phyloP scores from a whole-genome alignment of 2,329 filamentous ascomycete genomes.

The Exophiala phaeomuriformis region DNA sequence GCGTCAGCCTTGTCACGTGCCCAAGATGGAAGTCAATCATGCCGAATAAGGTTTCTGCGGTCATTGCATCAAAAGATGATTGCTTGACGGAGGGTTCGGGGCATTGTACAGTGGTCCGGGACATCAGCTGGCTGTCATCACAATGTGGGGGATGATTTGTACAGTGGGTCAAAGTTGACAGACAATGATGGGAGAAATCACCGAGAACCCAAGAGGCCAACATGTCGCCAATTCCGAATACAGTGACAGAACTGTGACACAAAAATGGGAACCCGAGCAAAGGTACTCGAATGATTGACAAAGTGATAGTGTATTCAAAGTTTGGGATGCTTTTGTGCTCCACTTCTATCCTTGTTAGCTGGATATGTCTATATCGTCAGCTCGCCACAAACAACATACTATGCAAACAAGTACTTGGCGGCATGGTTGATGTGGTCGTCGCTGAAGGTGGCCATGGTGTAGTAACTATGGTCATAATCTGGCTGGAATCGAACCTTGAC shows the following conservation, averaged over 20 bases:
- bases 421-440: conserved; percentile 88
- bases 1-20: background rate
- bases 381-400: conserved; percentile 36
- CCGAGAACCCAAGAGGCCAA: no score
- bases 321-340: conserved; percentile 21
- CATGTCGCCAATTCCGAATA: no score
- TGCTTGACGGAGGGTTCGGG: no score
- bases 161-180: no score
- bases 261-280: background rate
- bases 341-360: conserved; percentile 27
- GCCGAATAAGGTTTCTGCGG: no score
- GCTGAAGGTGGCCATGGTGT: conserved; percentile 84
- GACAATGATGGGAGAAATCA: no score
- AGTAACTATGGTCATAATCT: conserved; percentile 97
- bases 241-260: background rate
- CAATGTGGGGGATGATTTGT: no score
- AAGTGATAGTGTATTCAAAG: conserved; percentile 27
- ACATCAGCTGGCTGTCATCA: no score
- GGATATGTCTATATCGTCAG: background rate
- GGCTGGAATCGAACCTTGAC: conserved; percentile 75
- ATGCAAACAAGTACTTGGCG: conserved; percentile 69
- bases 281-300: background rate
- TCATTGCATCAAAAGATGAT: no score
- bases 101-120: no score
- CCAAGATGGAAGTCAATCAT: background rate